Conservation (phyloP, 331 rosid species). For the Malus hybrid region DNA sequence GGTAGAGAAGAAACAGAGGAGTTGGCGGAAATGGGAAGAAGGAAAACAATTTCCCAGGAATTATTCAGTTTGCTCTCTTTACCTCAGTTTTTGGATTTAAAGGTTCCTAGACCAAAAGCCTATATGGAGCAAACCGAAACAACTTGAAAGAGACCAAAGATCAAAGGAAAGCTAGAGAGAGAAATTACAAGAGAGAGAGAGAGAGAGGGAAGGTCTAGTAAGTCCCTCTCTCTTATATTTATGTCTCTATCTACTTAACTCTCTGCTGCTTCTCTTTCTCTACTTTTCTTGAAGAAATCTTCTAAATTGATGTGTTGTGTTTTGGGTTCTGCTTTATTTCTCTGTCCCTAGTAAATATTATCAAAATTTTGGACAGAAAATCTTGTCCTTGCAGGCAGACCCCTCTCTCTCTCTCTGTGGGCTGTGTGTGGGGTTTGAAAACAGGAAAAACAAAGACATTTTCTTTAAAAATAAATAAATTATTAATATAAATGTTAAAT, state of each 20-base stretch:
- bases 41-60: neutral
- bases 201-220: constrained; percentile 11
- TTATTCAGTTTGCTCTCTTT: neutral
- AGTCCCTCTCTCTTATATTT: neutral
- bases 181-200: neutral
- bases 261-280: constrained; percentile 29
- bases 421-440: constrained; percentile 35
- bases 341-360: constrained; percentile 21
- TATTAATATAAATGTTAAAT: neutral
- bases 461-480: neutral
- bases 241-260: constrained; percentile 37
- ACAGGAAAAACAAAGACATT: neutral
- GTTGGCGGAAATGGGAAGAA: neutral
- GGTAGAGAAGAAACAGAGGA: constrained; percentile 13
- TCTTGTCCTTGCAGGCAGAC: constrained; percentile 33
- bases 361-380: constrained; percentile 40
- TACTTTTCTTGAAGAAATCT: constrained; percentile 52
- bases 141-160: constrained; percentile 12
- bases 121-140: constrained; percentile 17
- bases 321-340: constrained; percentile 31
- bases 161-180: constrained; percentile 13
- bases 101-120: constrained; percentile 20
- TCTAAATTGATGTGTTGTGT: constrained; percentile 19
- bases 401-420: constrained; percentile 16
- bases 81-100: constrained; percentile 18